phyloP scores from a whole-genome alignment of 1,284 basidiomycete species.

The Trametes pubescens region DNA sequence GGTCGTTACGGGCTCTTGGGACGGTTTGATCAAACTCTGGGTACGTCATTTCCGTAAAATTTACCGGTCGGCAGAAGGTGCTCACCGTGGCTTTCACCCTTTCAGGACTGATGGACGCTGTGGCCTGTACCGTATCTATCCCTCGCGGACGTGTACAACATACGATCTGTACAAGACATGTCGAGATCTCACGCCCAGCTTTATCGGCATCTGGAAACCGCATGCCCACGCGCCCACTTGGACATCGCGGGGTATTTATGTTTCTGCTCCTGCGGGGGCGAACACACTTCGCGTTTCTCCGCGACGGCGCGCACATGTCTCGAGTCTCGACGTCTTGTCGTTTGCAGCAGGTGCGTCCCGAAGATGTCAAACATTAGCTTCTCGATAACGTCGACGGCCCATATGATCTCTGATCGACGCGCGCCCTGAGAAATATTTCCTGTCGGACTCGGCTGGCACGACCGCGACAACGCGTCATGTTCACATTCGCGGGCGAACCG shows the following conservation, averaged over 20 bases:
- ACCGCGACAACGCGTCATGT: slow-evolving; percentile 2
- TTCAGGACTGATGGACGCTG: slow-evolving; percentile 30
- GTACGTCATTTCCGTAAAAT: slow-evolving; percentile 45
- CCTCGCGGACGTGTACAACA: slow-evolving; percentile 23
- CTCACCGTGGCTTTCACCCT: slow-evolving; percentile 13
- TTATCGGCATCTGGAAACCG: slow-evolving; percentile 5
- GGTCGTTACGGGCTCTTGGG: slow-evolving; percentile 96
- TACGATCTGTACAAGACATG: slow-evolving; percentile 13
- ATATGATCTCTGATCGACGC: slow-evolving; percentile 13
- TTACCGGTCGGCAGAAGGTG: not conserved
- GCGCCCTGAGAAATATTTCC: not conserved
- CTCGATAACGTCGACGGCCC: slow-evolving; percentile 14
- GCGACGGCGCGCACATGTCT: slow-evolving; percentile 6
- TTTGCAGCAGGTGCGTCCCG: slow-evolving; percentile 15
- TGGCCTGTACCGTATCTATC: slow-evolving; percentile 14
- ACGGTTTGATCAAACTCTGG: slow-evolving; percentile 97
- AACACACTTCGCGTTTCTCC: slow-evolving; percentile 4
- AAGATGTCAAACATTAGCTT: slow-evolving; percentile 11
- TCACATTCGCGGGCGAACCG: slow-evolving; percentile 4
- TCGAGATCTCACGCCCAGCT: slow-evolving; percentile 1
- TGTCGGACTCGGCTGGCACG: not conserved
- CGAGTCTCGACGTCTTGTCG: not conserved
- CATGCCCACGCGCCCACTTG: not conserved
- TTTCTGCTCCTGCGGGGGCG: not conserved
- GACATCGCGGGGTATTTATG: not conserved